Base-by-base conservation (phyloP, 306 rosid genomes). In the Prunus fruticosa region DNA sequence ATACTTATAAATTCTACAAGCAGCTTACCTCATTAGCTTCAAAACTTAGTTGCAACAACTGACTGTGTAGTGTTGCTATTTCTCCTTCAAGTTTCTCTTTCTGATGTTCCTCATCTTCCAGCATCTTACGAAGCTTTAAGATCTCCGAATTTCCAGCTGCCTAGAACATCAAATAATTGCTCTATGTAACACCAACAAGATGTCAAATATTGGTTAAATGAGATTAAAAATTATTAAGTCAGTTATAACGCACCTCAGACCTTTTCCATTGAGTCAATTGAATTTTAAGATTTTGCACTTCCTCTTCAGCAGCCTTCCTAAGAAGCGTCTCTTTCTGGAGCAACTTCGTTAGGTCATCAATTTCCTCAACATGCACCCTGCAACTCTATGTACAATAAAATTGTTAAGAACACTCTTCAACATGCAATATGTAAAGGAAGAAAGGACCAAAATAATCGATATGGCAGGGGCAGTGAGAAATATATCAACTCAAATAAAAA, bases 301-400 rank as follows among this genome's bases (percentile, higher is more conserved):
- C 99, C 85, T 89, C 96, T 80, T 96, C 99, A 52, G 94, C 90
- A 61, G 88, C 83, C 90, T 96, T 92, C 86, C 93, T 87, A 72
- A 80, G 78, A 76, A 81, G 80, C 38, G 84, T 76, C 82, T 96
- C 99, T 73, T 81, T 88, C 84, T 88, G 91, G 81, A 89, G 86
- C 84, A 80, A 69, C 79, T 86, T 84, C 81, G 81, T 89, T 78
- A 96, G 86, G 80, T 89, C 90, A 64, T 85, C 93, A 82, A 91
- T 79, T 81, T 96, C 96, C 87, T 88, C 90, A 15, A 49, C 62
- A 45, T 61, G 77, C 69, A 73, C 8, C 69, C 69, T 73, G 60
- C 77, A 73, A 11, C 52, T 27, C 77, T 73, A 62, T 46, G 46
- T 46, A 73, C 18, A 6, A 61, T 25, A 27, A 25, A 45, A 19